Evolutionary conservation across 495 filamentous ascomycete species (phyloP).

Genomic region (Neurospora sp.): DNA sequence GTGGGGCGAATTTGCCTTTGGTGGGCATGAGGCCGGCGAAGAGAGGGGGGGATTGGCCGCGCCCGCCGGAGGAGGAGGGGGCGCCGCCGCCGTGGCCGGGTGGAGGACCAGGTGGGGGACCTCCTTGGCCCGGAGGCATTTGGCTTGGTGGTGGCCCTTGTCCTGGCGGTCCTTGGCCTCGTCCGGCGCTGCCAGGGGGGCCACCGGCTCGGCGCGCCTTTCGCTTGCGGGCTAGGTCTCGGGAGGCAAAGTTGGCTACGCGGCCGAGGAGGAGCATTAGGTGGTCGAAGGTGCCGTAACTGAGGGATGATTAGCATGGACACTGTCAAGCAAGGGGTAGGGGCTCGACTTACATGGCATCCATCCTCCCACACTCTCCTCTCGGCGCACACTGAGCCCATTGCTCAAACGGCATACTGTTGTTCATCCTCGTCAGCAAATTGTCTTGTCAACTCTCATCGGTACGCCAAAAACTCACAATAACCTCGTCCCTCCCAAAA

Average conservation of each 20-base stretch:
- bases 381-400: constrained; percentile 83
- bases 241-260: constrained; percentile 68
- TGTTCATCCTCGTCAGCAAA: constrained; percentile 27
- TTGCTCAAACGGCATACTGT: constrained; percentile 64
- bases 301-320: constrained; percentile 5
- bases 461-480: constrained; percentile 50
- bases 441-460: not conserved
- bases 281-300: constrained; percentile 79
- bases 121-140: not conserved
- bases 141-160: not conserved
- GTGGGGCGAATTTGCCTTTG: constrained; percentile 36
- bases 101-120: not conserved
- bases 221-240: constrained; percentile 70
- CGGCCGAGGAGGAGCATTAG: constrained; percentile 73
- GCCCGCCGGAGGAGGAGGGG: constrained; percentile 10
- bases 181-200: constrained; percentile 16
- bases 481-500: constrained; percentile 73
- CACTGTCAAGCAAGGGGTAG: not conserved
- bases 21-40: constrained; percentile 60
- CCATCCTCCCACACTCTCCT: constrained; percentile 64
- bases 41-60: constrained; percentile 24
- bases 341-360: constrained; percentile 48
- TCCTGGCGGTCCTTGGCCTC: not conserved
- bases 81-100: not conserved
- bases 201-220: constrained; percentile 38